These are phyloP conservation scores for Diaporthe sp. DNA, from an alignment of 2,329 filamentous ascomycete species.

Conservation along the genomic window DNA sequence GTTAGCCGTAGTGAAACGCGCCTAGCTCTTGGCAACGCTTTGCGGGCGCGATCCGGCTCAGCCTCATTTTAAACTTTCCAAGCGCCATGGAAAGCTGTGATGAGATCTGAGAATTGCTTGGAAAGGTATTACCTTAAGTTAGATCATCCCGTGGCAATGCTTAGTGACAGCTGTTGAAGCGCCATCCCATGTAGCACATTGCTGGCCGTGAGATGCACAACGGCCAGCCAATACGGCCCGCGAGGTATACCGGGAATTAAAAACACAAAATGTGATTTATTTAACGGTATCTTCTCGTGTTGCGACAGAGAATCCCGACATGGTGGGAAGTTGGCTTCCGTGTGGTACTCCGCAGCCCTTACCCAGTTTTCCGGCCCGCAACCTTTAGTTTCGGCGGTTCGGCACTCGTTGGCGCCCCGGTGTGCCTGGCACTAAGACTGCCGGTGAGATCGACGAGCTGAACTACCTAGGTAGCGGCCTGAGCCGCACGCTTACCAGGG, in stretches of 20 bases:
- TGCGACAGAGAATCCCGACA: not conserved
- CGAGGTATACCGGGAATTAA: no score
- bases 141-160: not conserved
- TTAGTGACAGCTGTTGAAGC: not conserved
- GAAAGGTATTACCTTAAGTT: no score
- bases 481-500: not conserved
- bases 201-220: no score
- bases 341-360: not conserved
- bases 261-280: no score
- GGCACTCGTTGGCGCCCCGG: not conserved
- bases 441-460: not conserved
- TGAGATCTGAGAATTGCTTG: not conserved
- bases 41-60: not conserved
- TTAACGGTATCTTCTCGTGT: not conserved
- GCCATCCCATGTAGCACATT: not conserved
- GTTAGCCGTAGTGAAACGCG: constrained; percentile 1
- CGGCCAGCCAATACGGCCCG: not conserved
- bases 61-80: not conserved
- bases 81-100: not conserved
- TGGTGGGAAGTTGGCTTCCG: not conserved
- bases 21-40: constrained; percentile 11
- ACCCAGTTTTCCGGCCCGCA: not conserved
- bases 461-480: no score
- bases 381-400: not conserved
- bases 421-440: not conserved